Base-by-base conservation (phyloP, 2,329 filamentous ascomycete genomes). In the Monosporascus sp. region DNA sequence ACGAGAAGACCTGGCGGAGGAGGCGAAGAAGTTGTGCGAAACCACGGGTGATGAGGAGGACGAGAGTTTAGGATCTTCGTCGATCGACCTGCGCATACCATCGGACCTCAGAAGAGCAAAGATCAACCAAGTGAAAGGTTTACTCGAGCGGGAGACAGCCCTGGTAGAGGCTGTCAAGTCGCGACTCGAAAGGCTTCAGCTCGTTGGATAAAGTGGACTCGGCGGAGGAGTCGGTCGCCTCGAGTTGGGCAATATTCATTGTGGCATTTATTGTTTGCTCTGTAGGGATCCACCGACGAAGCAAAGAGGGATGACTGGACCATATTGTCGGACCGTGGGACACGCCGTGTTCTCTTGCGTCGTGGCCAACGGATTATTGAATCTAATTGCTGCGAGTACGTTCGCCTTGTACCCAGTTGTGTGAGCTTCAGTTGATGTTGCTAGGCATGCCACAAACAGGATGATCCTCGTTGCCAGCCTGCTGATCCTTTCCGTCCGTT, bases 131-230 rank as follows among this genome's bases (percentile, higher is more conserved):
- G 82, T 89, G 22, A 82, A 82, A 69, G 71, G 72, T 27, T 68
- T 88, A 55, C 70, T 90, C 58, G 83, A 86, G 53, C 74, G 86
- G 27, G 86, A 90, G 70, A 81, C 81, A 47, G 84, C 84, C 5
- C 68, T 89, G 62, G 82, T 89, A 7, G 85, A 89, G 60, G 86
- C 82, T 22, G 79, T 88, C 22, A 83, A 79, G 59, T 76, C 76
- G 53, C 76, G 86, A 53, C 69, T 90, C 57, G 81, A 86, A 66
- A 79, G 76, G 56, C 70, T 89, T 51, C 73, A 69, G 43, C 57
- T 74, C 49, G 57, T 53, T 52, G 57, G 59, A 49, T 67, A 62
- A 57, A 52, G 25, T 44, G 50, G 38, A 48, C 51, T 50, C 31
- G 46, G 31, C 48, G 46, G 48, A 43, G 37, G 47, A 49, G 46